Evolutionary conservation across 805 yeast species (phyloP), one percentile per base, ranked within the genome.

Genomic region (Starmerella bombi): DNA sequence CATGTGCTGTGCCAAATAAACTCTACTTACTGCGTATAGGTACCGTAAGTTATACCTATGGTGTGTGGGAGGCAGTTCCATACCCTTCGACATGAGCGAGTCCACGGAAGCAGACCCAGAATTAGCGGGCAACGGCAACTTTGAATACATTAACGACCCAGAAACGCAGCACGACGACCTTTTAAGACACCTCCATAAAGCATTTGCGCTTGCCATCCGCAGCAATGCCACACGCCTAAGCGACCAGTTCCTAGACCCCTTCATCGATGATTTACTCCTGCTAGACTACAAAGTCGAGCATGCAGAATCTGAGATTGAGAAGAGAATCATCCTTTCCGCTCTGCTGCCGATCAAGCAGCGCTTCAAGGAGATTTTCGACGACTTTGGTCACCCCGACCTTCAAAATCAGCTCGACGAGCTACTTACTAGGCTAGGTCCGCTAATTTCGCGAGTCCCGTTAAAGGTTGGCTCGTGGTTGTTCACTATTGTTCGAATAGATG

Each of bases 241-340:
- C 28, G 16, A 3, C 14, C 5, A 9, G 16, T 25, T 28, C 9
- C 25, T 23, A 12, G 39, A 31, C 16, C 9, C 8, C 8, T 22
- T 40, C 17, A 20, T 40, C 12, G 32, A 40, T 22, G 25, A 18
- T 17, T 20, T 40, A 16, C 36, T 40, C 28, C 27, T 23, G 12
- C 36, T 40, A 4, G n/a, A 21, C 10, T 16, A n/a, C 34, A 23
- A 37, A 19, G 22, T 38, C 15, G 37, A 27, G 21, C 25, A 20
- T 14, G 32, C 42, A 14, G 14, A n/a, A 5, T 19, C 42, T 5
- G 8, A 17, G 8, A 23, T 18, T 16, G 42, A 38, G 17, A 8
- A 28, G 32, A 14, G 28, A 8, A 14, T 4, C 15, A 36, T 25
- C 21, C 6, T 40, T 15, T 22, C 23, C 18, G 34, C 28, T 12